Evolutionary conservation across 345 rosid genomes (phyloP).

Genomic region (Citrus reticulata): DNA sequence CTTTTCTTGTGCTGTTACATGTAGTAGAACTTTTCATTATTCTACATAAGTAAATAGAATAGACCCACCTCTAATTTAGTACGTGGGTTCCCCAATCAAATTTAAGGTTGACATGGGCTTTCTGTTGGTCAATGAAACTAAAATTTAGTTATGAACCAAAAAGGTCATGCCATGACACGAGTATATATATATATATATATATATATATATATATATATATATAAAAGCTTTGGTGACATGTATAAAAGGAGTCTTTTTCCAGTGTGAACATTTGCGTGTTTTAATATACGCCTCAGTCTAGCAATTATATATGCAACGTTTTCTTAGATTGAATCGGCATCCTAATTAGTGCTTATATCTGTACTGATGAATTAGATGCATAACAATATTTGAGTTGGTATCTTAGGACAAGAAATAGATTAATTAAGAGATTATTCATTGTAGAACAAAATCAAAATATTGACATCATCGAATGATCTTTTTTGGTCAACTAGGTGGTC

Average conservation of each 20-base stretch:
- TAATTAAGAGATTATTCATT: background rate
- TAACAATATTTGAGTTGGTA: too few species aligned
- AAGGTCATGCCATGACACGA: background rate
- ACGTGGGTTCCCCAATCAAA: background rate
- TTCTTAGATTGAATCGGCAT: too few species aligned
- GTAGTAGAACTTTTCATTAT: background rate
- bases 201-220: background rate
- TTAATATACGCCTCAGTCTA: too few species aligned
- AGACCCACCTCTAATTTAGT: background rate
- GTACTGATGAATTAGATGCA: too few species aligned
- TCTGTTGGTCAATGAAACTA: background rate
- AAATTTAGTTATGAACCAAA: background rate
- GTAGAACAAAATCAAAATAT: background rate
- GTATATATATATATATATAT: background rate
- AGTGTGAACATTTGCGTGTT: too few species aligned
- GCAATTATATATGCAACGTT: too few species aligned
- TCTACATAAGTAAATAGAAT: too few species aligned
- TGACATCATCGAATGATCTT: background rate
- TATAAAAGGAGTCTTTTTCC: too few species aligned
- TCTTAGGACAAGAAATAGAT: too few species aligned
- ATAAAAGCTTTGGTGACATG: background rate
- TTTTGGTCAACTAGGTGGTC: conserved; percentile 63
- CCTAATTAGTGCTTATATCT: too few species aligned
- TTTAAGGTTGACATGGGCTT: background rate
- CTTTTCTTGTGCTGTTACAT: background rate